Percentiles rank a stretch among this genome's conserved stretches.
phyloP scores from a whole-genome alignment of 352 stramenopile genomes.

The Blastocystis hominis region DNA sequence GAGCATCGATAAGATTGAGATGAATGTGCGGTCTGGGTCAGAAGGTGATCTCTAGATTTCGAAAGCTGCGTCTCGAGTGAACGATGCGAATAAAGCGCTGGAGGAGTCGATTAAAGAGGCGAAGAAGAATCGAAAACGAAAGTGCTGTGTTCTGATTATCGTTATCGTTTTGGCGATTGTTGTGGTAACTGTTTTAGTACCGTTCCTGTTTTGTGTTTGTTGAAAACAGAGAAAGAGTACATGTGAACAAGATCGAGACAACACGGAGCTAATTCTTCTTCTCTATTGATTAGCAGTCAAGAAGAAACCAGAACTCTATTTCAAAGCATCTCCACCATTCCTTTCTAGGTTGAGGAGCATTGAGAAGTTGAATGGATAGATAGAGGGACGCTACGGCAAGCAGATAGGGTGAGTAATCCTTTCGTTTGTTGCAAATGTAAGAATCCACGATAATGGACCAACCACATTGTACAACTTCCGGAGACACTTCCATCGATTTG shows the following conservation, averaged over 20 bases:
- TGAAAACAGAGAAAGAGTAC: conserved; percentile 5
- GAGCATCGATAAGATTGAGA: conserved; percentile 55
- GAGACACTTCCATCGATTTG: not conserved
- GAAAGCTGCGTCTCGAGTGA: conserved; percentile 18
- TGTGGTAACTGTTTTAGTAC: not conserved
- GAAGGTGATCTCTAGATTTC: conserved; percentile 20
- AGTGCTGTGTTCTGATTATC: conserved; percentile 29
- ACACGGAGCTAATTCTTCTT: not conserved
- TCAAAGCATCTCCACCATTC: conserved; percentile 3
- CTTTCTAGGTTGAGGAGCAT: not conserved
- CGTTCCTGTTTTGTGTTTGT: conserved; percentile 26
- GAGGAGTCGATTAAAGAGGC: conserved; percentile 56
- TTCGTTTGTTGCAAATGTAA: conserved; percentile 1
- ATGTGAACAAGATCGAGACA: not conserved
- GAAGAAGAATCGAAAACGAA: conserved; percentile 52
- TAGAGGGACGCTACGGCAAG: not conserved
- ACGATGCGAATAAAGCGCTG: conserved; percentile 33
- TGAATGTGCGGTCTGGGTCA: not conserved
- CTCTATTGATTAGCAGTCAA: not conserved
- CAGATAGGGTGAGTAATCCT: not conserved
- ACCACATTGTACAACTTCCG: not conserved
- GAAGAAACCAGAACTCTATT: not conserved
- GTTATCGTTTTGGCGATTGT: conserved; percentile 42
- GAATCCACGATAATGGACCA: conserved; percentile 28
- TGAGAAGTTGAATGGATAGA: not conserved